Conservation (phyloP, 805 yeast genomes). For the Barnettozyma californica region DNA sequence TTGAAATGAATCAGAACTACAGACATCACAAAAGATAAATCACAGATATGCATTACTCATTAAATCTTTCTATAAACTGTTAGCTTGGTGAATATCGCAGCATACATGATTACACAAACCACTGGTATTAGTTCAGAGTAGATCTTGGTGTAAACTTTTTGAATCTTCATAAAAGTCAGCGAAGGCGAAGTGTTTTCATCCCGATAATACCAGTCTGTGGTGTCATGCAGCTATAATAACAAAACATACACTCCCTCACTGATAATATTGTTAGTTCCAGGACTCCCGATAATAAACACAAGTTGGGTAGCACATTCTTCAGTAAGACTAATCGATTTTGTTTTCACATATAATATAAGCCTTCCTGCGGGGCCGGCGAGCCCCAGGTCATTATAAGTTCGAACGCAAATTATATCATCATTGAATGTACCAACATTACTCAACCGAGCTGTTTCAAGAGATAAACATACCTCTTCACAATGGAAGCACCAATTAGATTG, state of each 20-base stretch:
- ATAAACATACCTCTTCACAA: no score
- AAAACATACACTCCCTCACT: neutral
- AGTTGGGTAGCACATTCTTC: neutral
- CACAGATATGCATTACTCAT: neutral
- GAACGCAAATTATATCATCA: slow-evolving; percentile 57
- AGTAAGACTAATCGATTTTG: slow-evolving; percentile 16
- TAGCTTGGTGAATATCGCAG: neutral
- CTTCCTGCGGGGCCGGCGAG: slow-evolving; percentile 44
- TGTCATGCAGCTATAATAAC: neutral
- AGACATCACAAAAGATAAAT: neutral
- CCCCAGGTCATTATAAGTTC: slow-evolving; percentile 34
- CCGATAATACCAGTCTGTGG: slow-evolving; percentile 15
- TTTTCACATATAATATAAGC: slow-evolving; percentile 32
- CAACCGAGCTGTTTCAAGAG: neutral
- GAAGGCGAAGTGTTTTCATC: slow-evolving; percentile 36
- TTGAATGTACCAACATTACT: slow-evolving; percentile 5
- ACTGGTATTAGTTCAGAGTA: slow-evolving; percentile 29
- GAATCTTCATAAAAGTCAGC: slow-evolving; percentile 30
- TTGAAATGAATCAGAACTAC: neutral
- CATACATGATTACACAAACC: neutral
- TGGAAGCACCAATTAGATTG: no score
- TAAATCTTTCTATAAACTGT: neutral
- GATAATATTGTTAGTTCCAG: neutral
- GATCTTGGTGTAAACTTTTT: slow-evolving; percentile 37
- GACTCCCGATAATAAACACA: neutral